A percentile compares a stretch with the other conserved stretches of the same genome.
Conservation (phyloP, 768 basidiomycete genomes). For the Podaxis mareebaensis region DNA sequence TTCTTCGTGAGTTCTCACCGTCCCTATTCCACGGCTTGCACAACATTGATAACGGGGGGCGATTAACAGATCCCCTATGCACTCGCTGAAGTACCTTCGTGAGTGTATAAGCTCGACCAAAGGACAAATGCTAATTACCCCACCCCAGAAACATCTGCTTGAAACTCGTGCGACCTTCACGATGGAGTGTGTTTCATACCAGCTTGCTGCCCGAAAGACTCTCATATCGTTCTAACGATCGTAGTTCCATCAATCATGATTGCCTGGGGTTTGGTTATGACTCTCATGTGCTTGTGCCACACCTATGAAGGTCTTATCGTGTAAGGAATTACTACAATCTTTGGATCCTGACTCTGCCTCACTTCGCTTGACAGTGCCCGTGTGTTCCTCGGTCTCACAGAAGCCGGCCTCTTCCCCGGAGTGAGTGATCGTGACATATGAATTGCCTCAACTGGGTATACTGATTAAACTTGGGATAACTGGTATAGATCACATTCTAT, state of each 20-base stretch:
- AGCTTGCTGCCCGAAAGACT: not conserved
- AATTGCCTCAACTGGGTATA: not conserved
- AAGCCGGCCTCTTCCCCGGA: conserved; percentile 40
- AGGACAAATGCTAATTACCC: not conserved
- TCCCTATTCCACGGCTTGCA: not conserved
- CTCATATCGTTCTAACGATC: not conserved
- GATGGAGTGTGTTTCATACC: conserved; percentile 29
- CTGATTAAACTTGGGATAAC: not conserved
- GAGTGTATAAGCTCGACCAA: conserved; percentile 1
- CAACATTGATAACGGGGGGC: not conserved
- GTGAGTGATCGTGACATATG: conserved; percentile 21
- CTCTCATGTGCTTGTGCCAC: conserved; percentile 33
- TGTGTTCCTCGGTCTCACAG: conserved; percentile 40
- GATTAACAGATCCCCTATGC: conserved; percentile 31
- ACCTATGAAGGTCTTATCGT: conserved; percentile 31
- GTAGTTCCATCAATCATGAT: conserved; percentile 34
- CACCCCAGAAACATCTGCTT: conserved; percentile 30
- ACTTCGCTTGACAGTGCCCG: conserved; percentile 29
- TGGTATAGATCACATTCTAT: conserved; percentile 40
- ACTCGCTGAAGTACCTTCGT: conserved; percentile 37
- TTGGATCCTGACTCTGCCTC: not conserved
- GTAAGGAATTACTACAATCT: conserved; percentile 6
- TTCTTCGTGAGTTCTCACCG: conserved; percentile 29
- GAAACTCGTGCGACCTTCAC: conserved; percentile 31
- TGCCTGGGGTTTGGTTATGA: conserved; percentile 35